These are phyloP conservation scores for Macrolepiota dolichaula DNA, from an alignment of 768 basidiomycete species.

Conservation along the genomic window DNA sequence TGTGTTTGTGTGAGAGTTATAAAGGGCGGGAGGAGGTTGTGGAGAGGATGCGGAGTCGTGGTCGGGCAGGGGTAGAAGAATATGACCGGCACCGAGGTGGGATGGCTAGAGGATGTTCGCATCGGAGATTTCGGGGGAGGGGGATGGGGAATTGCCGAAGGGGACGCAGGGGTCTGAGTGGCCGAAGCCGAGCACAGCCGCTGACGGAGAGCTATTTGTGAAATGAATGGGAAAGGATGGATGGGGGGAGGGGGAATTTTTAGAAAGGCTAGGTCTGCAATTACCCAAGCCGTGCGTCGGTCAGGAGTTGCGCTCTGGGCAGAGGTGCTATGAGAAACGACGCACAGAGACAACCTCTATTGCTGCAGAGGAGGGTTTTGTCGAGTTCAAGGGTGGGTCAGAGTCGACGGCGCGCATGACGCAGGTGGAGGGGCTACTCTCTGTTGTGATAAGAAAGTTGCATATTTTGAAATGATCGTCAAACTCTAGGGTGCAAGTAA, in stretches of 20 bases:
- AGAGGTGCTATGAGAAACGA: background rate
- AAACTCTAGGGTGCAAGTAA: constrained; percentile 40
- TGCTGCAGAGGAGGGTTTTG: background rate
- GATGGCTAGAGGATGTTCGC: background rate
- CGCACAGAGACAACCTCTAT: background rate
- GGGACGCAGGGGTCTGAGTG: background rate
- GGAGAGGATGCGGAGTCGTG: background rate
- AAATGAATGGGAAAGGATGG: constrained; percentile 1
- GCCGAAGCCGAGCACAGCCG: constrained; percentile 16
- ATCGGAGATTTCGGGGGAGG: background rate
- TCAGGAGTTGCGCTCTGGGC: background rate
- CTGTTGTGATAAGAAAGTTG: constrained; percentile 37
- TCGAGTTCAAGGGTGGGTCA: background rate
- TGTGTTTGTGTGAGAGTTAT: background rate
- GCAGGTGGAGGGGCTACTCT: constrained; percentile 37
- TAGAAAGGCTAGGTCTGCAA: background rate
- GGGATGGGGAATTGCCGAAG: background rate
- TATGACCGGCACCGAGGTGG: constrained; percentile 5
- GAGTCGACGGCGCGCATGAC: constrained; percentile 42
- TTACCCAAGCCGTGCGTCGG: background rate
- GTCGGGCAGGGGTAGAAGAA: background rate
- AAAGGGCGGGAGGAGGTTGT: background rate
- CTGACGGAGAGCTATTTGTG: background rate
- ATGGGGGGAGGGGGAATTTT: background rate
- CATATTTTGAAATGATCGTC: constrained; percentile 41